Percentiles rank a stretch among this genome's conserved stretches.
Evolutionary conservation across 495 filamentous ascomycete species (phyloP).

Genomic region (Aspergillus bridgeri): DNA sequence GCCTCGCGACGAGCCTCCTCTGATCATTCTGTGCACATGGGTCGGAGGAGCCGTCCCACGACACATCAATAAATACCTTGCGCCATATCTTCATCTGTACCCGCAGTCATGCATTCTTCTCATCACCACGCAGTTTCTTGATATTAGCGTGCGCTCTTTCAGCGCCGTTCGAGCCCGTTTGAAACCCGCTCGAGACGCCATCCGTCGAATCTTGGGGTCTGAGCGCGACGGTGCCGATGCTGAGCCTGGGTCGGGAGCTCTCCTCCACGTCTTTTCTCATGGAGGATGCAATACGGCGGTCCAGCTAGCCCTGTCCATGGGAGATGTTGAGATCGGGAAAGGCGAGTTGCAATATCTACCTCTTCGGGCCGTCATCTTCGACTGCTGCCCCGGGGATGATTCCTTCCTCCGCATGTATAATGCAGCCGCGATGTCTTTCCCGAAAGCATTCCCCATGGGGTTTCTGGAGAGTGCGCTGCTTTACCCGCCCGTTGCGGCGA

Average conservation of each 20-base stretch:
- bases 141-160: slow-evolving; percentile 19
- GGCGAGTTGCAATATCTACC: slow-evolving; percentile 8
- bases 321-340: slow-evolving; percentile 9
- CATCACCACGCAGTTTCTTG: slow-evolving; percentile 19
- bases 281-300: slow-evolving; percentile 26
- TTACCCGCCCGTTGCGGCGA: slow-evolving; percentile 19
- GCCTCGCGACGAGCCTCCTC: slow-evolving; percentile 7
- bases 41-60: slow-evolving; percentile 27
- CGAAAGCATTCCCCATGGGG: slow-evolving; percentile 9
- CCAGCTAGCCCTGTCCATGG: slow-evolving; percentile 24
- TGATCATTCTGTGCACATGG: slow-evolving; percentile 32
- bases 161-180: slow-evolving; percentile 19
- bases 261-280: slow-evolving; percentile 32
- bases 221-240: slow-evolving; percentile 13
- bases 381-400: slow-evolving; percentile 31
- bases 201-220: slow-evolving; percentile 15
- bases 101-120: slow-evolving; percentile 25
- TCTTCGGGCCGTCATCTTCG: slow-evolving; percentile 23
- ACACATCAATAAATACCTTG: slow-evolving; percentile 28
- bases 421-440: slow-evolving; percentile 21
- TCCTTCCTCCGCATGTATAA: slow-evolving; percentile 22
- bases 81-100: slow-evolving; percentile 19
- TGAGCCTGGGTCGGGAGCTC: not conserved
- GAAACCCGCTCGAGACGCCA: slow-evolving; percentile 19
- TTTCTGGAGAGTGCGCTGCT: slow-evolving; percentile 19